Percentiles rank a stretch among this genome's conserved stretches.
phyloP scores from a whole-genome alignment of 148 eudicot species.

The Simmondsia chinensis region DNA sequence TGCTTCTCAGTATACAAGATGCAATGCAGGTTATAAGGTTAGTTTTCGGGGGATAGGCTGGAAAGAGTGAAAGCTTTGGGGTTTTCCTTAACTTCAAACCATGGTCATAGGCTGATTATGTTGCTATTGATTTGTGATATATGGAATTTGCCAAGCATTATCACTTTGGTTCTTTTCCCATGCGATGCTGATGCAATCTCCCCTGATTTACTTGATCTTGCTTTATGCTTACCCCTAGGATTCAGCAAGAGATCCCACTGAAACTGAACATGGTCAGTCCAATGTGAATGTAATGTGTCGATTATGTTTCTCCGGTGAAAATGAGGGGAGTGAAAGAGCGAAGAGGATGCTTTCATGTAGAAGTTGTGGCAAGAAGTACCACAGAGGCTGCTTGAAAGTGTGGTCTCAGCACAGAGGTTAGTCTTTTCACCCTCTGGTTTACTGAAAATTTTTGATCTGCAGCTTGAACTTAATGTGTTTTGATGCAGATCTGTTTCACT shows the following conservation, averaged over 20 bases:
- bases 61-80: no score
- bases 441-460: background rate
- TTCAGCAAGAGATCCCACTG: constrained; percentile 34
- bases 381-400: constrained; percentile 73
- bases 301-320: constrained; percentile 81
- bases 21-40: no score
- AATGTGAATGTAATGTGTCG: constrained; percentile 79
- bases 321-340: constrained; percentile 86
- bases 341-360: constrained; percentile 83
- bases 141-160: no score
- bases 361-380: constrained; percentile 89
- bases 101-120: no score
- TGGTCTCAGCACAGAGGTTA: constrained; percentile 93
- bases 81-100: no score
- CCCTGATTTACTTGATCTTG: no score
- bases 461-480: background rate
- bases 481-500: constrained; percentile 80
- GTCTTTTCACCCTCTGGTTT: constrained; percentile 1
- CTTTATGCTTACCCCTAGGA: constrained; percentile 27
- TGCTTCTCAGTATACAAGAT: no score
- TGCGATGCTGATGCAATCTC: background rate
- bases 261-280: constrained; percentile 56
- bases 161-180: background rate
- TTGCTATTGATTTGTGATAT: no score
- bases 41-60: no score